Conservation (phyloP, 2,329 filamentous ascomycete species). For the Biscogniauxia sp. region DNA sequence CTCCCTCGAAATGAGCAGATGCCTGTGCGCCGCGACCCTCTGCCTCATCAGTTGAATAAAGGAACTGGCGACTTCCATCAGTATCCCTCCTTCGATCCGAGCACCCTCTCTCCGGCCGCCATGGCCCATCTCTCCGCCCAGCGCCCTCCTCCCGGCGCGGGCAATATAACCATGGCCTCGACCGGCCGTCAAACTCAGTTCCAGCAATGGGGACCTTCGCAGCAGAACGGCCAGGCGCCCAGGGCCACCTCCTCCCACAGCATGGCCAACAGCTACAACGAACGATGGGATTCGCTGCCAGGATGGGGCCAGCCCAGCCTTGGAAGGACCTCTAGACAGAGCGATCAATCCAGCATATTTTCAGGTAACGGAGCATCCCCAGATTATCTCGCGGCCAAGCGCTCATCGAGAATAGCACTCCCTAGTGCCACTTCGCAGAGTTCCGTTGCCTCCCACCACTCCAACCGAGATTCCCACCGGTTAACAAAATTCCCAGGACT, state of each 20-base stretch:
- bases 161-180: slow-evolving; percentile 69
- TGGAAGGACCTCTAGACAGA: slow-evolving; percentile 31
- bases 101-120: slow-evolving; percentile 45
- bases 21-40: slow-evolving; percentile 65
- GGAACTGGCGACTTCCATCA: slow-evolving; percentile 79
- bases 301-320: slow-evolving; percentile 24
- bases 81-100: slow-evolving; percentile 71
- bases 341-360: slow-evolving; percentile 54
- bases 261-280: slow-evolving; percentile 47
- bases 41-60: slow-evolving; percentile 83
- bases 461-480: slow-evolving; percentile 55
- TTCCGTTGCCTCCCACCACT: slow-evolving; percentile 48
- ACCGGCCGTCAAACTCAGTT: slow-evolving; percentile 70
- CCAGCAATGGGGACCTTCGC: slow-evolving; percentile 69
- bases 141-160: slow-evolving; percentile 54
- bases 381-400: slow-evolving; percentile 37
- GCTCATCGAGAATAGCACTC: slow-evolving; percentile 50
- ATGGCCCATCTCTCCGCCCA: slow-evolving; percentile 59
- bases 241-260: slow-evolving; percentile 50
- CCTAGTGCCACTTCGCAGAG: slow-evolving; percentile 57
- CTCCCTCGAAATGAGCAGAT: slow-evolving; percentile 65
- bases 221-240: slow-evolving; percentile 17
- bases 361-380: slow-evolving; percentile 52
- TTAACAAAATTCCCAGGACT: slow-evolving; percentile 51
- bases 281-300: slow-evolving; percentile 58